Percentiles rank a stretch among this genome's conserved stretches.
Evolutionary conservation across 768 basidiomycete genomes (phyloP).

Genomic region (Candolleomyces efflorescens): DNA sequence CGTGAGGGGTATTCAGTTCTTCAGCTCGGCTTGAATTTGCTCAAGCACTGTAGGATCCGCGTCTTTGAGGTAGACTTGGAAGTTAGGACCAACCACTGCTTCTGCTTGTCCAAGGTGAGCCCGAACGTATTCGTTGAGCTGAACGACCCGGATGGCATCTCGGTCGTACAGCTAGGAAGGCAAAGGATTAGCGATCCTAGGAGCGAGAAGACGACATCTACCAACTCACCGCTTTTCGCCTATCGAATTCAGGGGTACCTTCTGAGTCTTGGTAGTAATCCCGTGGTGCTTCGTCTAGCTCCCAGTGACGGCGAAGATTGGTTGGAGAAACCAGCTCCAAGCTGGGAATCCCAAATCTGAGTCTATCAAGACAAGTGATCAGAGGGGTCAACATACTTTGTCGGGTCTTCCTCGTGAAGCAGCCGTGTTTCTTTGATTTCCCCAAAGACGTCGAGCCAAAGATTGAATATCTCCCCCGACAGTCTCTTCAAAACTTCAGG

Average conservation of each 20-base stretch:
- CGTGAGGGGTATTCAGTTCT: not conserved
- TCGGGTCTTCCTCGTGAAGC: slow-evolving; percentile 20
- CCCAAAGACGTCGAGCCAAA: slow-evolving; percentile 87
- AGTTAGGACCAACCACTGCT: slow-evolving; percentile 50
- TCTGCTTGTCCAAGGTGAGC: slow-evolving; percentile 62
- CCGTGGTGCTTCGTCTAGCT: slow-evolving; percentile 52
- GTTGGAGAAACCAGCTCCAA: slow-evolving; percentile 29
- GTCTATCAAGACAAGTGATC: not conserved
- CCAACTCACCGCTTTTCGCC: slow-evolving; percentile 60
- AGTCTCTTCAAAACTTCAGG: slow-evolving; percentile 70
- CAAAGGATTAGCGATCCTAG: slow-evolving; percentile 4
- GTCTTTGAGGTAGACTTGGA: slow-evolving; percentile 61
- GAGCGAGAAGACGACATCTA: slow-evolving; percentile 2
- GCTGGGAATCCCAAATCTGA: not conserved
- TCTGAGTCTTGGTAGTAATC: slow-evolving; percentile 61
- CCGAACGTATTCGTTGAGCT: slow-evolving; percentile 59
- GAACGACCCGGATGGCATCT: slow-evolving; percentile 67
- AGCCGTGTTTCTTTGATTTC: slow-evolving; percentile 74
- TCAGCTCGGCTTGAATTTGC: slow-evolving; percentile 58
- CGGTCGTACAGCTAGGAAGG: slow-evolving; percentile 53
- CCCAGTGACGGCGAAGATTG: slow-evolving; percentile 65
- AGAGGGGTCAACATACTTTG: not conserved
- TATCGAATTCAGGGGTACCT: slow-evolving; percentile 71
- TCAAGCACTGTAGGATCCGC: slow-evolving; percentile 72
- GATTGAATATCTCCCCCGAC: slow-evolving; percentile 71